Evolutionary conservation across 2,329 filamentous ascomycete genomes (phyloP), one percentile per base, ranked within the genome.

Genomic region (Stagonosporopsis chrysanthemi): DNA sequence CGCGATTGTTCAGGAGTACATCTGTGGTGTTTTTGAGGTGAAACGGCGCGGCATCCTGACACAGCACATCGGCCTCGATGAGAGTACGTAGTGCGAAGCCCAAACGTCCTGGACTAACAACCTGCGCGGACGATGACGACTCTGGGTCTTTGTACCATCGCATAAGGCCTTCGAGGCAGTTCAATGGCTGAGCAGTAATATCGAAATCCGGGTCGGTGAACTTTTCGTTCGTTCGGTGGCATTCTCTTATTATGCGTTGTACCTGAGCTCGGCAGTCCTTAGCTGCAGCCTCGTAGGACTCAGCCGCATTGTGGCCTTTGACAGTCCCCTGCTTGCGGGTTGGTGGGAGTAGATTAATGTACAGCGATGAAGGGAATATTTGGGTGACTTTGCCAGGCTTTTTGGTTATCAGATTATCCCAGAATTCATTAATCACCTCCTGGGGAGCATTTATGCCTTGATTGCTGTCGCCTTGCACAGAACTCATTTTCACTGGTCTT

Each of bases 131-230:
- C 5, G 85, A 68, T 85, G 88, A 24, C 87, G 89, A 5, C 62
- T 72, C 70, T 24, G 39, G 35, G 11, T 69, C 38, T 36, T 71
- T 58, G 66, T 80, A 86, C 71, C 84, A 79, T 41, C 66, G 62
- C 56, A 66, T 70, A 51, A 69, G 58, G 4, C 73, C 71, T 19
- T 70, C 56, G 3, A 74, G 58, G 50, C 72, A 75, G 46, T 75
- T 75, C 15, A 52, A 52, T 72, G 87, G 86, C 46, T 90, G 77
- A 69, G 91, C 89, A 70, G 93, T 90, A 49, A 96, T 86, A 69
- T 96, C 90, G 68, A 96, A 96, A 70, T 94, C 87, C 17, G 87
- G 84, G 70, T 95, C 91, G 5, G 88, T 86, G 71, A 95, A 96
- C 75, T 92, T 93, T 70, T 92, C 89, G 74, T 96, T 96, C 45